Evolutionary conservation across 768 basidiomycete species (phyloP), one percentile per base, ranked within the genome.

Genomic region (Clathrus columnatus): DNA sequence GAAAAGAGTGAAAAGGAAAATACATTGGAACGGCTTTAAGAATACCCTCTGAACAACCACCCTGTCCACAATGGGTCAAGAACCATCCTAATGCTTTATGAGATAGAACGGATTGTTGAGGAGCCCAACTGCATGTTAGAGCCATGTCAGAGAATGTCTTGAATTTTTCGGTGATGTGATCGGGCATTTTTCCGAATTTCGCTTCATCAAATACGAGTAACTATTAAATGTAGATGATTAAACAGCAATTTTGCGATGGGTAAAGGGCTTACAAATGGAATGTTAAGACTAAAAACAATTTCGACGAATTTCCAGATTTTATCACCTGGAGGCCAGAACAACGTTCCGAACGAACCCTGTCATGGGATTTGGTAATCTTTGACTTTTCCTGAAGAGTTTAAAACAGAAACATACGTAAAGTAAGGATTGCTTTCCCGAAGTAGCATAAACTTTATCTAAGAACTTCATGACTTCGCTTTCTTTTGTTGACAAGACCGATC

Each of bases 31-130:
- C 61, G 4, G 62, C 65, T 1, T 58, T 51, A 8, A 21, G 32
- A 24, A 67, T 30, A 16, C 62, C 52, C 42, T 67, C 66, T n/a
- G 53, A 50, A 11, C 60, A 50, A 17, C 63, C 60, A 54, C 63
- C 64, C 32, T 61, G 60, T 10, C 66, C 66, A 17, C 62, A 60
- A 30, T 67, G 66, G 3, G 61, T 58, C 7, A 67, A 42, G 49
- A 65, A 61, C 63, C 65, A 64, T 11, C 63, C 63, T 10, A 53
- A 53, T 8, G 51, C 63, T 60, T 63, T 16, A 46, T 67, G 64
- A 20, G 43, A 29, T 4, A 67, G 60, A n/a, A 65, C 58, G 8
- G 53, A 28, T 50, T 67, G 64, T 30, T 67, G 65, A 7, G 65
- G 64, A 3, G 62, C 50, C 65, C 64, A 67, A 0, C 54, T 46